Evolutionary conservation across 2,329 filamentous ascomycete species (phyloP), one percentile per base, ranked within the genome.

Genomic region (Alternaria incomplexa): DNA sequence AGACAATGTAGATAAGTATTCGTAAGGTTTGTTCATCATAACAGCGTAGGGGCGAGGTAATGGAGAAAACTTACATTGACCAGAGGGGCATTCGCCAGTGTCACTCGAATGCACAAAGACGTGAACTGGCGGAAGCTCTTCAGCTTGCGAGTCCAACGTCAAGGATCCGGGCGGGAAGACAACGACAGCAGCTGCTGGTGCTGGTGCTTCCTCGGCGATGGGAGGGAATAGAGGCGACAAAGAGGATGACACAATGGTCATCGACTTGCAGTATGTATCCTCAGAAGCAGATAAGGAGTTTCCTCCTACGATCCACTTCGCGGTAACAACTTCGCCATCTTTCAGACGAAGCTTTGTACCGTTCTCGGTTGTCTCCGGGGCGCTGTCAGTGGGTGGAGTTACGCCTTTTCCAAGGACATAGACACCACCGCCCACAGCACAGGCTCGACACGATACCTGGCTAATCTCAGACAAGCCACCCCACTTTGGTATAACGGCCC

Each of bases 1-100:
- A 94, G 95, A 92, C 93, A 98, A 98, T 97, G 95, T 98, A 97
- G 95, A 97, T 98, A 98, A 98, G 94, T 94, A 93, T 96, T 96
- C 87, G 82, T 85, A 85, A 82, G 81, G 83, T 87, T 58, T 82
- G 81, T 86, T 97, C 94, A 98, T 97, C 95, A 93, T 91, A 77
- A 85, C 86, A 85, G 60, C 64, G 63, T 50, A 36, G 25, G 46
- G 43, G 43, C 57, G 44, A 63, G 63, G 64, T 64, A 45, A 65
- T 45, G 59, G 23, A 50, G 15, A 22, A 61, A 51, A 92, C 95
- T 93, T 88, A 99, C 95, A 90, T 89, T 98, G 93, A 82, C 91
- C 89, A 66, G 81, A 69, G 25, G 95, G 94, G 79, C 96, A 98
- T 84, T 98, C 95, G 65, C 94, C 94, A 45, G 94, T 95, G 62